phyloP scores from a whole-genome alignment of 306 rosid genomes.

The Acacia confusa region DNA sequence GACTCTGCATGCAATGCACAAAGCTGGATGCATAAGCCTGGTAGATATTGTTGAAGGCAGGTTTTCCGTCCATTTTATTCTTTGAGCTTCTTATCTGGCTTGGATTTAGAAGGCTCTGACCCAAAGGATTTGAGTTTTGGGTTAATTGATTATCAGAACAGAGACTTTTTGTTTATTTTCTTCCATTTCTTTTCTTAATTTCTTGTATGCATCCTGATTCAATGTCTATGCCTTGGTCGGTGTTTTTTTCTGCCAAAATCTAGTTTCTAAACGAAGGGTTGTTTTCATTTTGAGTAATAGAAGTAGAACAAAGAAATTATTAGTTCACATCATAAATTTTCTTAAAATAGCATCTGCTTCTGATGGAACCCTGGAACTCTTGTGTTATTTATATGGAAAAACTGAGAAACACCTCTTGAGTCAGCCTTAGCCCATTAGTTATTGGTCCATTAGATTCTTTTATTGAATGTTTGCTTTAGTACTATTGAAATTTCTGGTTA shows the following conservation, averaged over 20 bases:
- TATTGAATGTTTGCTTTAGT: neutral
- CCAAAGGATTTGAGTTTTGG: slow-evolving; percentile 12
- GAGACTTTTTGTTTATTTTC: neutral
- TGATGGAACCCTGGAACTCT: neutral
- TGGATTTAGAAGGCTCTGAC: slow-evolving; percentile 14
- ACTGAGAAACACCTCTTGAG: neutral
- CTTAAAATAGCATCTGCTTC: neutral
- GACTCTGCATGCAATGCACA: slow-evolving; percentile 90
- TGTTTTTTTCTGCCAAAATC: slow-evolving; percentile 1
- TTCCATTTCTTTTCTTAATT: neutral
- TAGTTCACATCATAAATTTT: neutral
- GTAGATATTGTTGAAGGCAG: slow-evolving; percentile 85
- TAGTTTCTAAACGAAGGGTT: neutral
- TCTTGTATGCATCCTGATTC: neutral
- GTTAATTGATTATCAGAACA: neutral
- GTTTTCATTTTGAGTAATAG: neutral
- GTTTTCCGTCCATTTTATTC: slow-evolving; percentile 27
- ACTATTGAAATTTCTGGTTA: neutral
- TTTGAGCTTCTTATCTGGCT: neutral
- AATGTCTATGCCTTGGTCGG: neutral
- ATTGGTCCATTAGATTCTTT: neutral
- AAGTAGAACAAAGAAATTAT: neutral
- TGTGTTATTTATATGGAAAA: neutral
- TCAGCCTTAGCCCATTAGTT: neutral
- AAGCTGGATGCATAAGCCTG: slow-evolving; percentile 89